These are phyloP conservation scores for Piper betle DNA, from an alignment of 164 flowering plant species.

Conservation along the genomic window DNA sequence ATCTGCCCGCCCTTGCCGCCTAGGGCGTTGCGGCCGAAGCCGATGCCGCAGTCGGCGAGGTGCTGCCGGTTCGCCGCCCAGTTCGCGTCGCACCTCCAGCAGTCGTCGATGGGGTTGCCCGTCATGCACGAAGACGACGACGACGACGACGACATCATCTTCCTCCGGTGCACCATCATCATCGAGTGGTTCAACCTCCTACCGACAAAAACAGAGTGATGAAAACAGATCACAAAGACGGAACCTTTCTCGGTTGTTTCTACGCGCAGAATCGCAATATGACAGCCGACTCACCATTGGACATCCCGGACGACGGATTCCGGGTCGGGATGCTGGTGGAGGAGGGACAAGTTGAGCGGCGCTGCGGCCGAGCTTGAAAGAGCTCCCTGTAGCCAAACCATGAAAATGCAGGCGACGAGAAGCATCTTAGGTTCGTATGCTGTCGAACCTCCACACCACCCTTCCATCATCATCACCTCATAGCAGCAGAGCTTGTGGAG, in stretches of 20 bases:
- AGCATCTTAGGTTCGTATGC: neutral
- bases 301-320: conserved; percentile 46
- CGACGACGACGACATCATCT: conserved; percentile 8
- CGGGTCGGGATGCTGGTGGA: conserved; percentile 60
- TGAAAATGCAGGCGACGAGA: neutral
- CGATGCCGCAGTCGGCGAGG: conserved; percentile 75
- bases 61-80: conserved; percentile 56
- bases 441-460: neutral
- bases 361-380: neutral
- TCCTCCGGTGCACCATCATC: conserved; percentile 20
- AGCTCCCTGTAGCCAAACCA: neutral
- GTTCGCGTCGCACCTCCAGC: conserved; percentile 68
- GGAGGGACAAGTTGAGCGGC: conserved; percentile 32
- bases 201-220: conserved; percentile 7
- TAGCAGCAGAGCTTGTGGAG: neutral
- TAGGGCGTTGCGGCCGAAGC: conserved; percentile 68
- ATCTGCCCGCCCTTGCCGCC: conserved; percentile 73
- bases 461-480: neutral
- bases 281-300: conserved; percentile 21
- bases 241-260: neutral
- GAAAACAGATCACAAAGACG: neutral
- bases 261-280: neutral
- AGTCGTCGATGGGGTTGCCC: conserved; percentile 75
- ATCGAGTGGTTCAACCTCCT: conserved; percentile 47
- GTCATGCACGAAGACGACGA: conserved; percentile 24